A percentile compares a stretch with the other conserved stretches of the same genome.
These are phyloP conservation scores for Podila epicladia DNA, from an alignment of 192 early-diverging fungal species.

Conservation along the genomic window DNA sequence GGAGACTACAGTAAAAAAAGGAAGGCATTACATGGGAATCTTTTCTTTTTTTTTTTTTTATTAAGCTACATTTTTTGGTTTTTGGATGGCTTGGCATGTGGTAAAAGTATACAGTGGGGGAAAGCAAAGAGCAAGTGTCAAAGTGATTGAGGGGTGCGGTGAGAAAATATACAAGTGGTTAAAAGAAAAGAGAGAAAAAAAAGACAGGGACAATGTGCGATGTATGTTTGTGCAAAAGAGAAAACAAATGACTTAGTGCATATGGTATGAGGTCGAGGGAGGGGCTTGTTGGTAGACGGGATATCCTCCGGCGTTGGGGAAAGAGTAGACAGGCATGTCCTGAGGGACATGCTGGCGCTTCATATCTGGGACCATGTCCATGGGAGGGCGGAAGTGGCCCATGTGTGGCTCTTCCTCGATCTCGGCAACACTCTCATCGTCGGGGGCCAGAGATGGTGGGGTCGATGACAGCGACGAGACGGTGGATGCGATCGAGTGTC, in stretches of 20 bases:
- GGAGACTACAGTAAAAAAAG: neutral
- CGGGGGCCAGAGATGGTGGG: conserved; percentile 33
- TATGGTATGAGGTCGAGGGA: conserved; percentile 17
- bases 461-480: conserved; percentile 38
- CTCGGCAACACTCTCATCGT: conserved; percentile 43
- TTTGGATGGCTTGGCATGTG: neutral
- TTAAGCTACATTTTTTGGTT: conserved; percentile 1
- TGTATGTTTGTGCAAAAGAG: conserved; percentile 3
- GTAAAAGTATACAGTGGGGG: neutral
- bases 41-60: neutral
- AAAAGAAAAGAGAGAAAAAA: conserved; percentile 10
- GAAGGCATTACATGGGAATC: neutral
- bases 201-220: neutral
- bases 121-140: conserved; percentile 1
- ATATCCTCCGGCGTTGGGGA: neutral
- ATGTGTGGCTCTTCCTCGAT: conserved; percentile 19
- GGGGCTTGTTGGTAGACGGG: neutral
- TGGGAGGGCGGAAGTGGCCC: conserved; percentile 12
- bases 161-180: conserved; percentile 3
- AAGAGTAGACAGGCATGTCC: conserved; percentile 12
- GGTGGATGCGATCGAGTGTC: conserved; percentile 21
- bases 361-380: neutral
- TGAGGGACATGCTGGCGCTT: neutral
- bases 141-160: neutral
- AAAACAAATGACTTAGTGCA: conserved; percentile 16